Evolutionary conservation across 75 land plant species (phyloP), one percentile per base, ranked within the genome.

Genomic region (Azolla pinnata): DNA sequence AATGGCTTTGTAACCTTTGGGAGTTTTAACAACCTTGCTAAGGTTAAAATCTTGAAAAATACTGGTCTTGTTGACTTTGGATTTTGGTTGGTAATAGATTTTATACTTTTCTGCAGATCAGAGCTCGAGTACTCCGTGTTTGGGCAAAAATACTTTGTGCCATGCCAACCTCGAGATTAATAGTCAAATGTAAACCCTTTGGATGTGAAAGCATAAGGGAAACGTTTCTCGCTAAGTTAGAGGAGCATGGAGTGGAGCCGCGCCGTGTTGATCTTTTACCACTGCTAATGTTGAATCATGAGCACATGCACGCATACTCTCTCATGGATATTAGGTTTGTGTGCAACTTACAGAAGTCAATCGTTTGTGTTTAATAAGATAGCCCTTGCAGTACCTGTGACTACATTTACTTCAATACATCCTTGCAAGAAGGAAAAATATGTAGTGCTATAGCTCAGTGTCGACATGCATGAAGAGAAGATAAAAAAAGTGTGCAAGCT

Each of bases 21-120:
- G 16, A 89, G 98, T 74, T 93, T 93, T 57, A 93, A 93, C 63
- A 93, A 93, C 75, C 75, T 93, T 29, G 98, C 98, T n/a, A 93
- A 93, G 97, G 97, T 35, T n/a, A n/a, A n/a, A n/a, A n/a, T n/a
- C n/a, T n/a, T n/a, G n/a, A n/a, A n/a, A n/a, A n/a, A n/a, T n/a
- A n/a, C n/a, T 51, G 9, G 54, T n/a, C 49, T 26, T 47, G n/a
- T 63, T 67, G 68, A 70, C 42, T 38, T 14, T 38, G 42, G 14
- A 38, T 38, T 38, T 38, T 38, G 42, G 42, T 8, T n/a, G n/a
- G n/a, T n/a, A n/a, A n/a, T n/a, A 38, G 42, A 7, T 38, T 38
- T 14, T 8, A 38, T 14, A 38, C 7, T 38, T 14, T 38, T 38
- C 12, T 14, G 14, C 7, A 38, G 74, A 71, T 71, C 2, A 71